A percentile compares a stretch with the other conserved stretches of the same genome.
These are phyloP conservation scores for Hemisphaericaspora xylanilytica DNA, from an alignment of 1,139 yeast species.

Conservation along the genomic window DNA sequence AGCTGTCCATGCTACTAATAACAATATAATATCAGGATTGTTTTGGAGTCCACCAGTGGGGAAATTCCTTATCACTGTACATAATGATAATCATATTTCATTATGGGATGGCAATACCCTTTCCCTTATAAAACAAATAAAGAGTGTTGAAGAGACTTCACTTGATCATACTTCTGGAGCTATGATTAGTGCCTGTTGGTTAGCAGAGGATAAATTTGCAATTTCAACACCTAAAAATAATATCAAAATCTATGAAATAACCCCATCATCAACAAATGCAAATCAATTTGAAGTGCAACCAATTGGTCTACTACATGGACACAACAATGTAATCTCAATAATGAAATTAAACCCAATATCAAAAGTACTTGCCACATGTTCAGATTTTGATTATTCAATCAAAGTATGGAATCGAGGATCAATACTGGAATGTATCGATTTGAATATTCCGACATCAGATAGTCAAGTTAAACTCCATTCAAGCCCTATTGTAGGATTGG, in stretches of 20 bases:
- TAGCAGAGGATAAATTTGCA: slow-evolving; percentile 68
- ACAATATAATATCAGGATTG: slow-evolving; percentile 21
- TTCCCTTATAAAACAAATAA: slow-evolving; percentile 29
- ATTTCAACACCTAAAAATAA: slow-evolving; percentile 58
- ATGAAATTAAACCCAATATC: slow-evolving; percentile 51
- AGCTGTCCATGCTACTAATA: slow-evolving; percentile 6
- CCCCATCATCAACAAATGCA: slow-evolving; percentile 9
- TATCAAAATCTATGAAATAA: slow-evolving; percentile 57
- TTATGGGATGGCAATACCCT: slow-evolving; percentile 42
- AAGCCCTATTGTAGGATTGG: slow-evolving; percentile 53
- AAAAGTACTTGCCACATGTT: slow-evolving; percentile 64
- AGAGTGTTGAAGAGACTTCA: slow-evolving; percentile 5
- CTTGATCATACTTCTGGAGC: not conserved
- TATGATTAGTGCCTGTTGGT: slow-evolving; percentile 59
- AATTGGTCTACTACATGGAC: slow-evolving; percentile 67
- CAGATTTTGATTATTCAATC: slow-evolving; percentile 66
- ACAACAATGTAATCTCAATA: slow-evolving; percentile 57
- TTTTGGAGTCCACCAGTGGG: slow-evolving; percentile 38
- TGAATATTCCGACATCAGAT: slow-evolving; percentile 20
- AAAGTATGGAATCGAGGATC: slow-evolving; percentile 73
- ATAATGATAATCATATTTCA: slow-evolving; percentile 30
- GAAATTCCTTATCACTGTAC: slow-evolving; percentile 34
- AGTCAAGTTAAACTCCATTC: slow-evolving; percentile 35
- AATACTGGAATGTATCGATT: slow-evolving; percentile 39
- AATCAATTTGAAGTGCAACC: slow-evolving; percentile 40